Evolutionary conservation across 352 stramenopile species (phyloP), one percentile per base, ranked within the genome.

Genomic region (Globisporangium emineosum): DNA sequence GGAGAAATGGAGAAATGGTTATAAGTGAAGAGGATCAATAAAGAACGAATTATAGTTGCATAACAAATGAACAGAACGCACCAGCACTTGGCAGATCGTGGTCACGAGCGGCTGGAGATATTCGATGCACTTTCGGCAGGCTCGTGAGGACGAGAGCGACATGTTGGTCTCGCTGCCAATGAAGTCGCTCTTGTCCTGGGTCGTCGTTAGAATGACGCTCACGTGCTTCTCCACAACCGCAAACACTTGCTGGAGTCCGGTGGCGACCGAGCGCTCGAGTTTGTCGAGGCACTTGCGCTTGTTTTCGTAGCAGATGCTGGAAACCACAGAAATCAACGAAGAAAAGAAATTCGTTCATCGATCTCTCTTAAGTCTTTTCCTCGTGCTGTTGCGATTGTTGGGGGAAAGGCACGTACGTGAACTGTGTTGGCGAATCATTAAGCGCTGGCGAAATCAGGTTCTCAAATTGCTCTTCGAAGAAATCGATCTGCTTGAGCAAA

Each of bases 131-230:
- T 81, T 84, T 30, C 83, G 77, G 55, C 83, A 93, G 0, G 86
- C 86, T 17, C 76, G 79, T 33, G 86, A 91, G 42, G 73, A 85
- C 1, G 82, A 87, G 4, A 93, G 72, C 47, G 79, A 91, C 73
- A 90, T 83, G 68, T 86, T 91, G 12, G 75, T 67, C 68, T 91
- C 76, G 29, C 80, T 88, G 19, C 80, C 83, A 19, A 93, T 77
- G 52, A 94, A 94, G 53, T 94, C 86, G 29, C 27, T 68, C 65
- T 94, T 94, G 45, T 88, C 81, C 55, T 93, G 86, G 30, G 77
- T 76, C 7, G 71, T 67, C 21, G 70, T 64, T 3, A 94, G 67
- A 37, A 90, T 79, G 27, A 77, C 58, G 5, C 63, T 58, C 29
- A 91, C 55, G 17, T 72, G 58, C 60, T 91, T 94, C 40, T 89